phyloP scores from a whole-genome alignment of 768 basidiomycete species.

The Jaapia argillacea region DNA sequence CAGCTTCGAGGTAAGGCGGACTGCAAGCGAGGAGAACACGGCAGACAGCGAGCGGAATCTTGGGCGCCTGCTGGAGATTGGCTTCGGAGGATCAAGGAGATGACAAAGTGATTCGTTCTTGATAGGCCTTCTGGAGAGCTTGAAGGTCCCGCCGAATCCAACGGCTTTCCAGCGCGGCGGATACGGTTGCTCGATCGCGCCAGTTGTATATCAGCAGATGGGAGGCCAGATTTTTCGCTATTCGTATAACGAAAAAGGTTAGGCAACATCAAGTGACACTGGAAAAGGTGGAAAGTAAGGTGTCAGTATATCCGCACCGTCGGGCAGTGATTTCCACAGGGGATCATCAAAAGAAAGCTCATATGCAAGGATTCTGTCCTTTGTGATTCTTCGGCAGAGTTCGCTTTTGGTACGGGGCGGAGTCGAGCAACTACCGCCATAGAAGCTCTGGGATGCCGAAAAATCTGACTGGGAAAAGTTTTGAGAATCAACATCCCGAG shows the following conservation, averaged over 20 bases:
- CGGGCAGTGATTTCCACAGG: constrained; percentile 45
- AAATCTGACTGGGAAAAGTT: constrained; percentile 30
- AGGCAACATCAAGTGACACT: background rate
- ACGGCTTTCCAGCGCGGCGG: constrained; percentile 43
- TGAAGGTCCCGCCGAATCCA: constrained; percentile 63
- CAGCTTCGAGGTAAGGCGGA: no score
- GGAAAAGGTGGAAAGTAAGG: background rate
- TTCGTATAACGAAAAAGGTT: background rate
- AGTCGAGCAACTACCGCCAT: no score
- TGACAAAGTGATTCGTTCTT: constrained; percentile 38
- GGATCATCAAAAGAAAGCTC: constrained; percentile 42
- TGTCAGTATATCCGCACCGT: constrained; percentile 34
- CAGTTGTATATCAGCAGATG: constrained; percentile 54
- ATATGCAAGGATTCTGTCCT: constrained; percentile 59
- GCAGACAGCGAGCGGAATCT: no score
- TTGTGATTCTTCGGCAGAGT: constrained; percentile 44
- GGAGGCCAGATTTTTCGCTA: constrained; percentile 51
- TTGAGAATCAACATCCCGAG: constrained; percentile 1
- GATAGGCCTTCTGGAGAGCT: constrained; percentile 53
- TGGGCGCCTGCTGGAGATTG: no score
- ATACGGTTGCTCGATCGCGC: constrained; percentile 50
- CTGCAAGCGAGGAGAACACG: no score
- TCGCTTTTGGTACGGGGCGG: no score
- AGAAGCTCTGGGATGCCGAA: no score
- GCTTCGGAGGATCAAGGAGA: constrained; percentile 4